These are phyloP conservation scores for Talaromyces liani DNA, from an alignment of 495 filamentous ascomycete genomes.

Conservation along the genomic window DNA sequence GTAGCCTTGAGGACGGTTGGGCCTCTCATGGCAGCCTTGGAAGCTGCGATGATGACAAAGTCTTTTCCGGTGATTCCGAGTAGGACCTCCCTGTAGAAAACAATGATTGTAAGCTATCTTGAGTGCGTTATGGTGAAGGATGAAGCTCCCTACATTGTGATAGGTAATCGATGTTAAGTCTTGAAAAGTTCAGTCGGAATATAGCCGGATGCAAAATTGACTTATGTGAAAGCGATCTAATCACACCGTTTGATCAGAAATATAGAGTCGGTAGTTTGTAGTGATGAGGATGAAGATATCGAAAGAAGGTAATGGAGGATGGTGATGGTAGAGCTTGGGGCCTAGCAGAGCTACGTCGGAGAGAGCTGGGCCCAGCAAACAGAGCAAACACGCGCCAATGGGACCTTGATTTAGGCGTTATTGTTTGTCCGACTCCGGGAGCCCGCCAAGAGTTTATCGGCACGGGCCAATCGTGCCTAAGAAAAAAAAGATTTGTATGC, in stretches of 20 bases:
- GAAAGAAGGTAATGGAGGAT: slow-evolving; percentile 16
- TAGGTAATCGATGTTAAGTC: background rate
- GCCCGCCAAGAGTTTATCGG: slow-evolving; percentile 9
- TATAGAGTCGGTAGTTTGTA: background rate
- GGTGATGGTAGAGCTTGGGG: slow-evolving; percentile 6
- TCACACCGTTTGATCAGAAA: background rate
- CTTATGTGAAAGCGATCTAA: background rate
- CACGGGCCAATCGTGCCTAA: slow-evolving; percentile 10
- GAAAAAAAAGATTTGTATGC: slow-evolving; percentile 7
- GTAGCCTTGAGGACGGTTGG: slow-evolving; percentile 91
- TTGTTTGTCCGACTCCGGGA: slow-evolving; percentile 5
- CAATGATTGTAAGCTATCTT: background rate
- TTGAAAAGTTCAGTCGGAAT: background rate
- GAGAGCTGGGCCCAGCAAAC: background rate
- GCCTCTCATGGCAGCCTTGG: slow-evolving; percentile 95
- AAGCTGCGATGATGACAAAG: slow-evolving; percentile 95
- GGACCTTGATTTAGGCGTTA: slow-evolving; percentile 11
- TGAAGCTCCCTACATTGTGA: slow-evolving; percentile 11
- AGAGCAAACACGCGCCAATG: background rate
- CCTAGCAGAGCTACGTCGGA: slow-evolving; percentile 1
- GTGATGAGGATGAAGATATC: slow-evolving; percentile 9
- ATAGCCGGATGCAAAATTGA: background rate
- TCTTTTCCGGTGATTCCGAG: slow-evolving; percentile 98
- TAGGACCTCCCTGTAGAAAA: slow-evolving; percentile 77
- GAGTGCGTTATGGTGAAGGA: slow-evolving; percentile 8